Conservation (phyloP, 768 basidiomycete species). For the Inosperma sp. region DNA sequence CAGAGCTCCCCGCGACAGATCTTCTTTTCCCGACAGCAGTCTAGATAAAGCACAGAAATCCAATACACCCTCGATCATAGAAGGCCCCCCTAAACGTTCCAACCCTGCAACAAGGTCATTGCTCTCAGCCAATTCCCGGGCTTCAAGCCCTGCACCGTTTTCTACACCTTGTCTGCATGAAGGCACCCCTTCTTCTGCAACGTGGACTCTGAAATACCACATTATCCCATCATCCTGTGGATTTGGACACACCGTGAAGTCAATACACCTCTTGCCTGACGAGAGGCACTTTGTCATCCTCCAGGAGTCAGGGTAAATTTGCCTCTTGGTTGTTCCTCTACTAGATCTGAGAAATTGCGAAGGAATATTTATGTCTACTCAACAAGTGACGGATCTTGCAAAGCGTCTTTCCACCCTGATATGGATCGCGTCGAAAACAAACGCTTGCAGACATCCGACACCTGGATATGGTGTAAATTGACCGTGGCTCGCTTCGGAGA, state of each 20-base stretch:
- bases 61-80: constrained; percentile 25
- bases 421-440: constrained; percentile 21
- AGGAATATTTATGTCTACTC: constrained; percentile 56
- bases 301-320: constrained; percentile 60
- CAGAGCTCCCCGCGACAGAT: constrained; percentile 38
- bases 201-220: constrained; percentile 37
- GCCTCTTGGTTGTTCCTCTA: neutral
- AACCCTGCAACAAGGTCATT: constrained; percentile 38
- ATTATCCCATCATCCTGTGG: constrained; percentile 47
- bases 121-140: constrained; percentile 44
- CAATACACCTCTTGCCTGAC: constrained; percentile 44
- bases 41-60: constrained; percentile 21
- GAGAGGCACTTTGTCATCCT: constrained; percentile 46
- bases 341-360: constrained; percentile 8
- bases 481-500: constrained; percentile 35
- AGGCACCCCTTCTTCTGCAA: constrained; percentile 18
- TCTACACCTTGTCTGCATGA: constrained; percentile 37
- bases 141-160: constrained; percentile 36
- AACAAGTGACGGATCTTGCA: constrained; percentile 43
- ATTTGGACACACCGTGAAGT: constrained; percentile 36
- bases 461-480: constrained; percentile 43
- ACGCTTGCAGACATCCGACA: constrained; percentile 30
- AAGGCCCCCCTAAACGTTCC: constrained; percentile 24
- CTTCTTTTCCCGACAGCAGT: constrained; percentile 20
- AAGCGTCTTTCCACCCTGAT: constrained; percentile 27